Percentiles rank a stretch among this genome's conserved stretches.
Conservation (phyloP, 1,139 yeast genomes). For the Hansenula lynferdii region DNA sequence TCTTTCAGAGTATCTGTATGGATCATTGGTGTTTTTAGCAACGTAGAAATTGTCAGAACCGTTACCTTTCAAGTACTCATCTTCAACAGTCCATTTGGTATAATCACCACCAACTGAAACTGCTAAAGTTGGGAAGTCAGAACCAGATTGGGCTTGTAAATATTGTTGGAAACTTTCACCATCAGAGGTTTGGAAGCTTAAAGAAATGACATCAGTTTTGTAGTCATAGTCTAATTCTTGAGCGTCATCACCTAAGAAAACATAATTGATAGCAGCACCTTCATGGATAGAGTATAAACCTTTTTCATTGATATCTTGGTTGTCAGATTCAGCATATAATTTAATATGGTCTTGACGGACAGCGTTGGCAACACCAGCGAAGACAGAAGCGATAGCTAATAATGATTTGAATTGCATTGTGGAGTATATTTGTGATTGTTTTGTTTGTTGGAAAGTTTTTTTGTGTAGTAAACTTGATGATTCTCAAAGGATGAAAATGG, state of each 20-base stretch:
- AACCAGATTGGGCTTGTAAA: conserved; percentile 1
- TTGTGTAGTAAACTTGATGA: no score
- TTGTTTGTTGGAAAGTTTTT: no score
- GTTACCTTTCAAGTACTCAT: conserved; percentile 24
- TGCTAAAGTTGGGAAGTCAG: conserved; percentile 1
- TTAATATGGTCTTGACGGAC: no score
- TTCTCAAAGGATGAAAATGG: no score
- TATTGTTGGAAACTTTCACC: not conserved
- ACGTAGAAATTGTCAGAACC: conserved; percentile 31
- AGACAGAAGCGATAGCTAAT: conserved; percentile 7
- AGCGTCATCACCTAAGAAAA: conserved; percentile 29
- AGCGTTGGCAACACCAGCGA: conserved; percentile 1
- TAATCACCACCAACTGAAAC: conserved; percentile 5
- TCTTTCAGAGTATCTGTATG: conserved; percentile 33
- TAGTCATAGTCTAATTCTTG: conserved; percentile 7
- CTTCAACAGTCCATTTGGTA: conserved; percentile 12
- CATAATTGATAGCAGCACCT: conserved; percentile 53
- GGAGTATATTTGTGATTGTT: no score
- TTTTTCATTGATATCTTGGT: not conserved
- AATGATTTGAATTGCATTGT: conserved; percentile 5
- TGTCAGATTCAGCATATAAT: not conserved
- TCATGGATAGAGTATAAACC: conserved; percentile 33
- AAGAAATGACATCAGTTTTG: not conserved
- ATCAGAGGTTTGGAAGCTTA: not conserved
- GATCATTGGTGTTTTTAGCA: conserved; percentile 37